Evolutionary conservation across 441 rosid species (phyloP), one percentile per base, ranked within the genome.

Genomic region (Raphanus hybrid): DNA sequence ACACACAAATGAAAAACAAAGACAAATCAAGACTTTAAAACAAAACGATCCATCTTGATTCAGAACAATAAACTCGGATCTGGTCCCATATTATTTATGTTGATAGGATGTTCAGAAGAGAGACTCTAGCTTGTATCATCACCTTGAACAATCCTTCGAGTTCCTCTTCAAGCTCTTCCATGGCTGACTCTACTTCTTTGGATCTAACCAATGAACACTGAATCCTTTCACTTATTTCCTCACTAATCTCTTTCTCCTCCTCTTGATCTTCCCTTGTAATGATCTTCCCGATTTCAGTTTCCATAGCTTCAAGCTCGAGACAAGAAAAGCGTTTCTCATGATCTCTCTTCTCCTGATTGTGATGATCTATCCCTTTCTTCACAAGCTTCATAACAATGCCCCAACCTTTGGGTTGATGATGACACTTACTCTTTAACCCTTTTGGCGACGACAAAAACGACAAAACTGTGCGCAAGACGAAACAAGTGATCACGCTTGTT

Each of bases 121-220:
- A 79, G 48, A 79, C 82, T 64, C 82, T 74, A 69, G 78, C 67
- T 74, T 79, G 78, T 26, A 88, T 86, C 71, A 87, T 78, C 27
- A 80, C 80, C 85, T 86, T 88, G 66, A 85, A 88, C 84, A 88
- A 63, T 48, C 86, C 69, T 48, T 92, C 91, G 68, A 84, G 72
- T 3, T 73, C 88, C 68, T 85, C 81, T 76, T 92, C 92, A 65
- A 87, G 52, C 64, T 76, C 88, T 74, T 84, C 85, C 70, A 87
- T 78, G 57, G 74, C 54, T 23, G 11, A 18, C 27, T 89, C 93
- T 80, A 89, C 67, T 55, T 58, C 75, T 74, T 85, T 83, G 63
- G 86, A 80, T 58, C 75, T 75, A 57, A 55, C 58, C 69, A 78
- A 74, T 2, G 85, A 81, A 70, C 48, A 70, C 41, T 84, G 81